Base-by-base conservation (phyloP, 202 grass and related monocot genomes). In the Panicum hallii region DNA sequence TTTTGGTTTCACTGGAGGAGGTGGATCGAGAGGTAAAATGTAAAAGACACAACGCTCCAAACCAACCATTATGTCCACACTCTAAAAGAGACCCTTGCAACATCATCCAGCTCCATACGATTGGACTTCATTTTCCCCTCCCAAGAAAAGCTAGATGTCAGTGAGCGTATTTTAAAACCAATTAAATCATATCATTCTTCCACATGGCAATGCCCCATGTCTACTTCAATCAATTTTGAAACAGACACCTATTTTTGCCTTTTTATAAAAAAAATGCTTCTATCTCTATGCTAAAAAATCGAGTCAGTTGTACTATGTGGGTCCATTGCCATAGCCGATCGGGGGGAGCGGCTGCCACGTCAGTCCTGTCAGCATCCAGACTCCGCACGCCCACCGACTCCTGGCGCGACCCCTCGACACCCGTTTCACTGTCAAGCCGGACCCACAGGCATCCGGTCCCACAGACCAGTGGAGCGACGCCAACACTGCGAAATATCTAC, bases 401-500 rank as follows among this genome's bases (percentile, higher is more conserved):
- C 1, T 11, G 36, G 0, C 26, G 7, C 19, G 1, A 28, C 22
- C 1, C 7, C 2, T 26, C 0, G 2, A 48, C 12, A 0, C 3
- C 0, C 7, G 3, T 0, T 8, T 11, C 58, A 15, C 62, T 56
- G 72, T 2, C 10, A 7, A 4, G 0, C 0, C 0, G 62, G 72
- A 2, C 23, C 82, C 16, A 23, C 2, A 0, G 0, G 0, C 0
- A 0, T 0, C 3, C 4, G 62, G 38, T 11, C 82, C 72, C 10
- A 38, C 7, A 1, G 1, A 0, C 22, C 82, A 84, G 72, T 0
- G 38, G 2, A 3, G 10, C 0, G 0, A 0, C 4, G 0, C 15
- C 4, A 22, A 57, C 7, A n/a, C 17, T 7, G 4, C 36, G 36
- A 38, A n/a, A 67, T 6, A 54, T 65, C 15, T 19, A 5, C n/a